Conservation (phyloP, 371 early-diverging fungal genomes). For the Mucor sp. region DNA sequence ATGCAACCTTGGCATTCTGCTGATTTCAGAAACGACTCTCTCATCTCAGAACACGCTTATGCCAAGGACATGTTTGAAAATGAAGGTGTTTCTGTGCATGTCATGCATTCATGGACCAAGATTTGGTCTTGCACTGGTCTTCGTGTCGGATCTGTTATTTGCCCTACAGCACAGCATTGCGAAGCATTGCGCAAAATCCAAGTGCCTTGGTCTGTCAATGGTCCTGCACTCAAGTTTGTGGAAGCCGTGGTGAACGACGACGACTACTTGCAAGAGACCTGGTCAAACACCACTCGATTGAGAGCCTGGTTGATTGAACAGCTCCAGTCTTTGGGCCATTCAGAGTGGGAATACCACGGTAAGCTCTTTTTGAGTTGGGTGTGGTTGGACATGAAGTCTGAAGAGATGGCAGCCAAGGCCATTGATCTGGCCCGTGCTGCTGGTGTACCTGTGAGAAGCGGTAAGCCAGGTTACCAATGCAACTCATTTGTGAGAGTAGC, state of each 20-base stretch:
- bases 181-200: constrained; percentile 71
- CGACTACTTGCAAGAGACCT: constrained; percentile 72
- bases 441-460: constrained; percentile 84
- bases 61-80: constrained; percentile 54
- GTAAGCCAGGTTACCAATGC: constrained; percentile 77
- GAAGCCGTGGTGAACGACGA: constrained; percentile 73
- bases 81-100: constrained; percentile 73
- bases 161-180: constrained; percentile 74
- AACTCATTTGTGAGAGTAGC: constrained; percentile 79
- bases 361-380: constrained; percentile 82
- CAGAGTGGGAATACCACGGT: constrained; percentile 72
- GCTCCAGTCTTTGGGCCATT: constrained; percentile 35
- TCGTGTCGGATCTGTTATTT: constrained; percentile 84
- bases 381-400: constrained; percentile 74
- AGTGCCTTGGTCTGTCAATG: constrained; percentile 91
- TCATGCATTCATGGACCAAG: constrained; percentile 92
- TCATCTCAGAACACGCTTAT: constrained; percentile 67
- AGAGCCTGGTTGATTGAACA: constrained; percentile 64
- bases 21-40: constrained; percentile 75
- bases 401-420: constrained; percentile 58
- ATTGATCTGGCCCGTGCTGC: constrained; percentile 67
- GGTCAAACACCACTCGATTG: constrained; percentile 70
- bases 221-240: constrained; percentile 78
- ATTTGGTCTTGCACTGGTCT: constrained; percentile 90
- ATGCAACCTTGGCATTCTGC: constrained; percentile 88